These are phyloP conservation scores for Ophiostoma tasmaniense DNA, from an alignment of 2,329 filamentous ascomycete genomes.

Conservation along the genomic window DNA sequence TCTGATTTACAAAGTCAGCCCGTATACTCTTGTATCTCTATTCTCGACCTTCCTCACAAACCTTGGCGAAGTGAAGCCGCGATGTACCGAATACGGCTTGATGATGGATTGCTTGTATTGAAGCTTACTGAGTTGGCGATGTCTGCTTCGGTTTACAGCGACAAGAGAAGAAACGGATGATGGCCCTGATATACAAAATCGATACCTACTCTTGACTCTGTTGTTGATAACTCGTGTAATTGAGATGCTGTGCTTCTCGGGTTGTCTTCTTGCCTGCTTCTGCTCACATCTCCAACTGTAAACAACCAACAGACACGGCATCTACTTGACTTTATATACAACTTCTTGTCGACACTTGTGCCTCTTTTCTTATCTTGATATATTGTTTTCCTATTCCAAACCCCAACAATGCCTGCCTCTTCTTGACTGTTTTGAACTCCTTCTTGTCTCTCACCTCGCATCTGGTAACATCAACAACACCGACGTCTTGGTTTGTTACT, in stretches of 20 bases:
- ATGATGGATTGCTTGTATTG: too few species aligned
- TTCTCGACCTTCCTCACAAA: too few species aligned
- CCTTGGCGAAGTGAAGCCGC: too few species aligned
- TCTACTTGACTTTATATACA: not conserved
- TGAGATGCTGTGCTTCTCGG: not conserved
- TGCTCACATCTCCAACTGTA: not conserved
- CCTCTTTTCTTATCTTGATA: not conserved
- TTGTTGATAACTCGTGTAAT: not conserved
- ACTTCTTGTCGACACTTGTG: not conserved
- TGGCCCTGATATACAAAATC: not conserved
- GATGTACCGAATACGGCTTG: too few species aligned
- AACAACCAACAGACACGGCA: not conserved
- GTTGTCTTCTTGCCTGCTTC: not conserved
- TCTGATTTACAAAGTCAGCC: too few species aligned
- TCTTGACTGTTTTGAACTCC: not conserved
- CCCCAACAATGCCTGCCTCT: not conserved
- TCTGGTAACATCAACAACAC: not conserved
- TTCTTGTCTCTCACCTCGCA: not conserved
- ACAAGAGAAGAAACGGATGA: too few species aligned
- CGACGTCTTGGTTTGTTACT: not conserved
- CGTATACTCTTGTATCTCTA: too few species aligned
- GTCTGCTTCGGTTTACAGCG: too few species aligned
- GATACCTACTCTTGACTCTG: not conserved
- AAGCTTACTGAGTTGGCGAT: too few species aligned
- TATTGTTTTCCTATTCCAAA: not conserved